A percentile compares a stretch with the other conserved stretches of the same genome.
Evolutionary conservation across 2,329 filamentous ascomycete species (phyloP).

Genomic region (Fusarium longipes): DNA sequence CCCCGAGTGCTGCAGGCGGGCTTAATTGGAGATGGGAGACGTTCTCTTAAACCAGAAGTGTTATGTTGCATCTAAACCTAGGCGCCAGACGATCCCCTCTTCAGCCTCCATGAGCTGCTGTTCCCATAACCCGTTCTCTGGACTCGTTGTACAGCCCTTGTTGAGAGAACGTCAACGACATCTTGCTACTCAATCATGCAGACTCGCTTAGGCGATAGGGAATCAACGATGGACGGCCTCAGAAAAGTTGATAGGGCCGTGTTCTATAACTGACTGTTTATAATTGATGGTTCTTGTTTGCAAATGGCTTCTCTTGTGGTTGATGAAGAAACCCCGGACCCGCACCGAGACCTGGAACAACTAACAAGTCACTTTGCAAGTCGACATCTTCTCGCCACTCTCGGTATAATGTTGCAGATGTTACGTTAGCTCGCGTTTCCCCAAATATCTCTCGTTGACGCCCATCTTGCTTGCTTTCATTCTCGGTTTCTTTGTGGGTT

Average conservation of each 20-base stretch:
- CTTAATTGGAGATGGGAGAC: slow-evolving; percentile 41
- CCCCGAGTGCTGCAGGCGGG: slow-evolving; percentile 35
- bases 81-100: slow-evolving; percentile 16
- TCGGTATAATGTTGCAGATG: not conserved
- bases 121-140: slow-evolving; percentile 24
- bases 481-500: slow-evolving; percentile 29
- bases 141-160: slow-evolving; percentile 10
- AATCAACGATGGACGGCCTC: slow-evolving; percentile 25
- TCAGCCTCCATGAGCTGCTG: slow-evolving; percentile 16
- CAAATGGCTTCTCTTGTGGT: slow-evolving; percentile 17
- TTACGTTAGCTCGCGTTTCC: not conserved
- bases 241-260: not conserved
- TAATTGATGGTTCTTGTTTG: slow-evolving; percentile 2
- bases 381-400: slow-evolving; percentile 22
- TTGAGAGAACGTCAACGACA: not conserved
- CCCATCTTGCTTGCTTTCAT: not conserved
- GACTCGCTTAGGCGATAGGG: slow-evolving; percentile 18
- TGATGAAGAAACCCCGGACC: slow-evolving; percentile 13
- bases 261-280: not conserved
- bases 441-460: slow-evolving; percentile 6
- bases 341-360: slow-evolving; percentile 9
- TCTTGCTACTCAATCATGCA: slow-evolving; percentile 7
- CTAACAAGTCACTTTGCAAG: not conserved
- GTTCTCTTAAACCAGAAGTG: slow-evolving; percentile 25
- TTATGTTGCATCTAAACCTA: slow-evolving; percentile 33